A percentile compares a stretch with the other conserved stretches of the same genome.
phyloP scores from a whole-genome alignment of 371 early-diverging fungal genomes.

The Zychaea mexicana region DNA sequence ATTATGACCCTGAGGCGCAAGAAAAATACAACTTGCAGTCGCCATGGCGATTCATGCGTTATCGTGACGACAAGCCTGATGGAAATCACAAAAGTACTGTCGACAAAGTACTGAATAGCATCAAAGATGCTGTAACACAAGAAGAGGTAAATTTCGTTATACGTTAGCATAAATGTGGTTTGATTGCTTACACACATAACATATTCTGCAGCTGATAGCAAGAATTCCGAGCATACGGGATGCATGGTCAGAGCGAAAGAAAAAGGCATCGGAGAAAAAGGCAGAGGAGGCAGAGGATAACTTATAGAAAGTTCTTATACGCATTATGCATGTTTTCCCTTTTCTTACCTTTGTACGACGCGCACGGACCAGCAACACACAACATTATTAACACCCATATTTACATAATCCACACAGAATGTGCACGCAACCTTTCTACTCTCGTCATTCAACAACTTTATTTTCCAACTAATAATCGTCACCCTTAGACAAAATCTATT shows the following conservation, averaged over 20 bases:
- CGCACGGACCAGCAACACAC: neutral
- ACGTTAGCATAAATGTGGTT: neutral
- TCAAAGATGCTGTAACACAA: constrained; percentile 73
- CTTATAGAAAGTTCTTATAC: neutral
- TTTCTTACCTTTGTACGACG: neutral
- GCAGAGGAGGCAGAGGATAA: neutral
- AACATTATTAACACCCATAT: neutral
- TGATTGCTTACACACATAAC: no score
- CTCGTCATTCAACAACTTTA: neutral
- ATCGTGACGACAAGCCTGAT: constrained; percentile 83
- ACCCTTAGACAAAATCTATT: constrained; percentile 51
- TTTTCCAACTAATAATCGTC: constrained; percentile 44
- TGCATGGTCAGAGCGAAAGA: constrained; percentile 2
- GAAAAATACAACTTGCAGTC: constrained; percentile 37
- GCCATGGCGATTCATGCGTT: constrained; percentile 86
- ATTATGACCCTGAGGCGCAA: constrained; percentile 55
- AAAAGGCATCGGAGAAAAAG: neutral
- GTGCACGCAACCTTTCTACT: neutral
- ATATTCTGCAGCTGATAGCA: constrained; percentile 13
- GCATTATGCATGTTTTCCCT: neutral
- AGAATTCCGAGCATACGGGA: constrained; percentile 16
- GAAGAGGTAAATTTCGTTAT: constrained; percentile 56
- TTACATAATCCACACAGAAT: neutral
- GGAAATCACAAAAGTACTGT: constrained; percentile 81
- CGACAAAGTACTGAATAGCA: constrained; percentile 72